Percentiles rank a stretch among this genome's conserved stretches.
These are phyloP conservation scores for Mycosphaerella arachidis DNA, from an alignment of 2,329 filamentous ascomycete genomes.

Conservation along the genomic window DNA sequence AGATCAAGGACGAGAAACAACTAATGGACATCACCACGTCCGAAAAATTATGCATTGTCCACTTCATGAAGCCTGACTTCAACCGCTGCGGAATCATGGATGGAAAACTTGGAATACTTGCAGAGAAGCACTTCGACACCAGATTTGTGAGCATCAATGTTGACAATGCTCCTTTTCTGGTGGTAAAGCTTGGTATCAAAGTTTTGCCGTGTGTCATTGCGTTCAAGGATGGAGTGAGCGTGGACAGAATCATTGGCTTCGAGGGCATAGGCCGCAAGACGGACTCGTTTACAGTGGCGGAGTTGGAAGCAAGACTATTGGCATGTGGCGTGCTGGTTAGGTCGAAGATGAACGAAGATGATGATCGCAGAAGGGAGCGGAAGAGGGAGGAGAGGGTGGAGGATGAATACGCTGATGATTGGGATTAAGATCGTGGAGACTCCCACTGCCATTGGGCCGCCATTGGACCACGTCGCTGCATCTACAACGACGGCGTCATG, in stretches of 20 bases:
- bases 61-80: slow-evolving; percentile 63
- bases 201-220: slow-evolving; percentile 56
- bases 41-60: slow-evolving; percentile 54
- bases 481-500: no score
- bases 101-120: slow-evolving; percentile 51
- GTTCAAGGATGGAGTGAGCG: slow-evolving; percentile 52
- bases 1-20: slow-evolving; percentile 55
- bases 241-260: slow-evolving; percentile 56
- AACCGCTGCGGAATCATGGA: slow-evolving; percentile 60
- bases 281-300: slow-evolving; percentile 52
- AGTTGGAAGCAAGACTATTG: slow-evolving; percentile 51
- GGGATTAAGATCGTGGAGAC: slow-evolving; percentile 40
- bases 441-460: not conserved
- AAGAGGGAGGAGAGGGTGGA: slow-evolving; percentile 31
- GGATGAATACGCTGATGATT: slow-evolving; percentile 45
- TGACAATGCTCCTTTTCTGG: slow-evolving; percentile 56
- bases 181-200: slow-evolving; percentile 54
- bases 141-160: slow-evolving; percentile 56
- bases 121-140: slow-evolving; percentile 56
- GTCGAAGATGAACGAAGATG: slow-evolving; percentile 48
- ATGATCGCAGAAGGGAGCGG: slow-evolving; percentile 34
- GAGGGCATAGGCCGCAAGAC: slow-evolving; percentile 52
- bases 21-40: slow-evolving; percentile 58
- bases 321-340: slow-evolving; percentile 49
- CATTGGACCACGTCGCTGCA: not conserved